A percentile compares a stretch with the other conserved stretches of the same genome.
Evolutionary conservation across 208 protist species (phyloP).

Genomic region (Leishmania gerbilli): DNA sequence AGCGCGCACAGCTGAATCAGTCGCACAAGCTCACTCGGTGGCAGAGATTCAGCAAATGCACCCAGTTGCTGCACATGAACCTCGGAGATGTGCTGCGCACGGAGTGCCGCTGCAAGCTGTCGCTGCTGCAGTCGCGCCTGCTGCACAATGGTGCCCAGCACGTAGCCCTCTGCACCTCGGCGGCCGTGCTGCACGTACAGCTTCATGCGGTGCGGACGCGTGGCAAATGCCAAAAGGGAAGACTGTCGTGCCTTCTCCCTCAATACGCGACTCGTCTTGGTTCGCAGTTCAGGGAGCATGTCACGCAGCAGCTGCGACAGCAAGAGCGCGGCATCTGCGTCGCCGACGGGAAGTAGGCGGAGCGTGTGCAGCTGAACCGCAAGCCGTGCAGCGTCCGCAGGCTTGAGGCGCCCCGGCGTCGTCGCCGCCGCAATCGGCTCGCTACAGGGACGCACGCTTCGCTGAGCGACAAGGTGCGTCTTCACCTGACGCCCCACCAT

Average conservation of each 20-base stretch:
- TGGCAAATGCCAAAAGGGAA: constrained; percentile 74
- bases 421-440: neutral
- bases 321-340: constrained; percentile 27
- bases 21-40: constrained; percentile 34
- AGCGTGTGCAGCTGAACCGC: constrained; percentile 43
- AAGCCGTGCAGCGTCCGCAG: constrained; percentile 18
- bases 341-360: constrained; percentile 35
- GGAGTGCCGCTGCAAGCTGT: constrained; percentile 67
- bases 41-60: constrained; percentile 29
- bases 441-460: neutral
- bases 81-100: constrained; percentile 41
- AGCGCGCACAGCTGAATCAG: constrained; percentile 51
- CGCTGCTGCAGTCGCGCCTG: constrained; percentile 74
- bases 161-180: constrained; percentile 30
- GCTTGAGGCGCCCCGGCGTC: constrained; percentile 1
- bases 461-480: constrained; percentile 20
- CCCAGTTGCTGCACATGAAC: constrained; percentile 36
- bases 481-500: constrained; percentile 30
- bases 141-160: constrained; percentile 65
- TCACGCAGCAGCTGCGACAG: constrained; percentile 38
- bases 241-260: constrained; percentile 55
- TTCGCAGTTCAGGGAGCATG: constrained; percentile 79
- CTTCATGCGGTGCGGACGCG: constrained; percentile 57
- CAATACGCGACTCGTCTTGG: constrained; percentile 59
- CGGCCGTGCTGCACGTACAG: constrained; percentile 41